Base-by-base conservation (phyloP, 106 monocot genomes). In the Dendrobium huoshanense region DNA sequence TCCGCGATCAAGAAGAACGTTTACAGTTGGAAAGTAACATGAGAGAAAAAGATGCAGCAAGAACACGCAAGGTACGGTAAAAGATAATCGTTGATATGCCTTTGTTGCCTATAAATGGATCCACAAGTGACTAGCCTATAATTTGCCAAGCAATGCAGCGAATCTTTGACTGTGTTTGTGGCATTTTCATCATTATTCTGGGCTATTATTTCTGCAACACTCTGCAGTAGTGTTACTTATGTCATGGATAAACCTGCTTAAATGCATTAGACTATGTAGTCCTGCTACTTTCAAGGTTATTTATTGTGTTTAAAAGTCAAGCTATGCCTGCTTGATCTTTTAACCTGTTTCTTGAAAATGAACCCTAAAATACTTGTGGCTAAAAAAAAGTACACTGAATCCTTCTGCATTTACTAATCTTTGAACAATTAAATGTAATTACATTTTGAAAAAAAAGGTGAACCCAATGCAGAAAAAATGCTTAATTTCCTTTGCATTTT, bases 1-100 rank as follows among this genome's bases (percentile, higher is more conserved):
- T 79, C 22, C 90, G 87, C 67, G 96, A 96, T 86, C 96, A 96
- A 78, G 88, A 96, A 83, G 96, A 96, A 70, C 77, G 92, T 56
- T 89, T 78, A 59, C 92, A 92, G 65, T 55, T 96, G 59, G 96
- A 96, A 84, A 90, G 81, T 55, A 96, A 92, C 33, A 87, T 96
- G 24, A 90, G 80, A 85, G 92, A 92, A 87, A 96, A 86, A 85
- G 96, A 96, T 89, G 87, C 90, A 77, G 90, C 94, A 42, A 75
- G 76, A 55, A 96, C 96, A n/a, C 81, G 87, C 51, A 94, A 94
- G 90, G 96, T 94, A 86, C 2, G 9, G 5, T 19, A 74, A 44
- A 44, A 74, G n/a, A 44, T 42, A 0, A 20, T 43, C 15, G 2
- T 44, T 44, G 20, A 44, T 41, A 4, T 44, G n/a, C 4, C 7